Conservation (phyloP, 345 rosid genomes). For the Streptanthus diversifolius region DNA sequence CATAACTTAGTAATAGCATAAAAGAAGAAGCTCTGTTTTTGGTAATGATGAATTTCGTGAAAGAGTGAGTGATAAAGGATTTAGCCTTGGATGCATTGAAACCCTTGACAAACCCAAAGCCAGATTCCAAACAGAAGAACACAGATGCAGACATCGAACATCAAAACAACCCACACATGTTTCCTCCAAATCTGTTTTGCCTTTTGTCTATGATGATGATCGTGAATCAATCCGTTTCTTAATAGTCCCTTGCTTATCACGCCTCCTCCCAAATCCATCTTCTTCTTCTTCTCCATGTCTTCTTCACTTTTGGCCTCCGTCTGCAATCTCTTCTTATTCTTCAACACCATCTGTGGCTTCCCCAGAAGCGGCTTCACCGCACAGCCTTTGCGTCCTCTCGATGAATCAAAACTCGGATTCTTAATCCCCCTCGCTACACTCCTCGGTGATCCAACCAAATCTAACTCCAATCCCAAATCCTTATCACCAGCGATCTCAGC, state of each 20-base stretch:
- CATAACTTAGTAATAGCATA: neutral
- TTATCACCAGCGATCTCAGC: conserved; percentile 30
- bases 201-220: conserved; percentile 48
- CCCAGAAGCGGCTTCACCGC: conserved; percentile 44
- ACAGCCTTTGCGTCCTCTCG: conserved; percentile 30
- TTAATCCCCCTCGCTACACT: conserved; percentile 20
- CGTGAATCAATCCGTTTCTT: conserved; percentile 41
- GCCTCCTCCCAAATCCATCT: conserved; percentile 39
- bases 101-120: conserved; percentile 85
- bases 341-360: conserved; percentile 46
- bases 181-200: conserved; percentile 85
- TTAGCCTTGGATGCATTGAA: conserved; percentile 66
- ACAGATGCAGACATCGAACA: conserved; percentile 64
- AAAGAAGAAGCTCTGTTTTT: neutral
- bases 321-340: conserved; percentile 62
- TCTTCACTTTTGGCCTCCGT: conserved; percentile 23
- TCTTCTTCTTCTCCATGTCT: neutral
- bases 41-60: neutral
- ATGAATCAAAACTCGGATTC: conserved; percentile 39
- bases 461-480: too few relatives aligned
- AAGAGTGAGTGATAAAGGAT: neutral
- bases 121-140: conserved; percentile 62
- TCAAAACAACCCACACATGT: conserved; percentile 80
- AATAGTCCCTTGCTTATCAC: conserved; percentile 31
- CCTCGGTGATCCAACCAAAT: conserved; percentile 28